Base-by-base conservation (phyloP, 306 rosid genomes). In the Acacia melanoxylon region DNA sequence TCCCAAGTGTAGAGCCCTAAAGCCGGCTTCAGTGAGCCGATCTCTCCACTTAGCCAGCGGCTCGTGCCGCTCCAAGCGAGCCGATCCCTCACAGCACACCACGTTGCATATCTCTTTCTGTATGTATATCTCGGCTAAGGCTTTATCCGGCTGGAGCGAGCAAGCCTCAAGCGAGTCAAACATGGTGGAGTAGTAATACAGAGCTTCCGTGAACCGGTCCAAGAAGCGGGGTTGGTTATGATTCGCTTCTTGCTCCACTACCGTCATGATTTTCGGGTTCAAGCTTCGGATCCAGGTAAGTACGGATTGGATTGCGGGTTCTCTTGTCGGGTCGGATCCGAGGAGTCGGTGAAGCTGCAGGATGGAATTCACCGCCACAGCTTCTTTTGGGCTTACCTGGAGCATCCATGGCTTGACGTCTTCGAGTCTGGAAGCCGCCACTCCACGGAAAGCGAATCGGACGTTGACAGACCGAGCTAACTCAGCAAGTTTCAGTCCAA, bases 331-430 rank as follows among this genome's bases (percentile, higher is more conserved):
- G 25, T 88, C 85, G 2, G 91, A 82, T 15, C 94, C 97, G 8
- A 94, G 86, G 0, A 94, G 81, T 2, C 97, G 93, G 73, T 93
- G 98, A 17, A 94, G 95, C 77, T 94, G 98, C 95, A 92, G 74
- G 78, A 94, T 82, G 10, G 97, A 91, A 82, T 94, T 94, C 8
- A 94, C 92, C 3, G 97, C 98, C 15, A 94, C 91, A 0, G 95
- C 97, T 31, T 94, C 98, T 52, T 90, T 87, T 0, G 97, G 86
- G 31, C 81, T 80, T 33, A 90, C 94, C 81, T 93, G 90, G 2
- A 94, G 94, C 97, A 94, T 93, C 97, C 98, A 91, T 29, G 97
- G 98, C 83, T 90, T 88, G 69, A 94, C 97, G 49, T 94, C 98
- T 73, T 94, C 98, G 0, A 94, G 89, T 76, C 97, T 61, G 20